These are phyloP conservation scores for Lanmaoa rubissima DNA, from an alignment of 768 basidiomycete species.

Conservation along the genomic window DNA sequence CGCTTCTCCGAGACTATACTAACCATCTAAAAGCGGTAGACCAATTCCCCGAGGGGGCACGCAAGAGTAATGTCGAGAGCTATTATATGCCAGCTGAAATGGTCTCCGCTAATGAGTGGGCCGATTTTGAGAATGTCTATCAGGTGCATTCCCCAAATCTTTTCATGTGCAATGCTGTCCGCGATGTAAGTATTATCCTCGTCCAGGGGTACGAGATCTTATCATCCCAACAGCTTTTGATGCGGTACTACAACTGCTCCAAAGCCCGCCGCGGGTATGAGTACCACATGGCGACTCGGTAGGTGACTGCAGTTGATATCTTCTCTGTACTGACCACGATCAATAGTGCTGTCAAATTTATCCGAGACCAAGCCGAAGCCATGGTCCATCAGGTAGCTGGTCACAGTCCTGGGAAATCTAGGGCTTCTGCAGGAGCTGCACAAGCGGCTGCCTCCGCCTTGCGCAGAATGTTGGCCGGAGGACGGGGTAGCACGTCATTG, in stretches of 20 bases:
- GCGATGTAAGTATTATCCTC: constrained; percentile 58
- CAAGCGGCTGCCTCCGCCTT: constrained; percentile 67
- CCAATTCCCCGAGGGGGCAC: constrained; percentile 29
- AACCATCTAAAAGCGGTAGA: constrained; percentile 50
- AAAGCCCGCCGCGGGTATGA: constrained; percentile 74
- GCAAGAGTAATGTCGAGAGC: constrained; percentile 39
- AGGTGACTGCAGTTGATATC: constrained; percentile 23
- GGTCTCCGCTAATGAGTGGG: constrained; percentile 68
- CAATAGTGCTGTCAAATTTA: constrained; percentile 77
- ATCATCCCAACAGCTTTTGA: constrained; percentile 58
- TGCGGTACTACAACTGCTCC: constrained; percentile 86
- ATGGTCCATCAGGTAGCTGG: constrained; percentile 13
- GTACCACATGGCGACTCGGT: constrained; percentile 87
- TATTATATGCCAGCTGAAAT: constrained; percentile 70
- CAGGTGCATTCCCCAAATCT: constrained; percentile 86
- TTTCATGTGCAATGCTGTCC: constrained; percentile 69
- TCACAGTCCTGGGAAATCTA: constrained; percentile 26
- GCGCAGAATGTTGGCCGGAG: constrained; percentile 60
- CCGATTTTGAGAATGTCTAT: constrained; percentile 86
- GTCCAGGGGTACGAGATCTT: not conserved
- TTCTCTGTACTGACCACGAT: constrained; percentile 7
- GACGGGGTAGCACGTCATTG: constrained; percentile 43
- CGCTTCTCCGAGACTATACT: constrained; percentile 61
- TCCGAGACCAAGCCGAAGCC: constrained; percentile 74
- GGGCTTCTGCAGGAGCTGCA: constrained; percentile 43